A percentile compares a stretch with the other conserved stretches of the same genome.
Conservation (phyloP, 345 rosid genomes). For the Pugionium cornutum region DNA sequence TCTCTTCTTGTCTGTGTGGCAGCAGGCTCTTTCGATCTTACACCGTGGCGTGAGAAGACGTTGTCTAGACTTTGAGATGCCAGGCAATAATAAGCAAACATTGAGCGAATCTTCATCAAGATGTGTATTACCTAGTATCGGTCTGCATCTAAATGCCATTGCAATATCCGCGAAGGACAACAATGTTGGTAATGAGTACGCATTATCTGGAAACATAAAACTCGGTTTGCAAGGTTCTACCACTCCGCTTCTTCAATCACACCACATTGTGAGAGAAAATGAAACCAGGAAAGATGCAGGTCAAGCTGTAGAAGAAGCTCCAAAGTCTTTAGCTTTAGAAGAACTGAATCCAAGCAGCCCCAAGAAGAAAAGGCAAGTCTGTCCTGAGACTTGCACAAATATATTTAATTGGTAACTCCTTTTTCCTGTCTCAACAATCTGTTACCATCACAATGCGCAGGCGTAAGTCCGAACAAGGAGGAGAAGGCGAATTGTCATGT, state of each 20-base stretch:
- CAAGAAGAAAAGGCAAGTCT: constrained; percentile 68
- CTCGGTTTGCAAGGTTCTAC: constrained; percentile 39
- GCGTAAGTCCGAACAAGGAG: constrained; percentile 58
- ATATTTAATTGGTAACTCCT: background rate
- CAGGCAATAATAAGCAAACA: background rate
- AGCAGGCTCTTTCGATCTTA: constrained; percentile 54
- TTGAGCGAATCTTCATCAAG: constrained; percentile 31
- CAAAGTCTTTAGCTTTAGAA: constrained; percentile 29
- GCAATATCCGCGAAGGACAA: constrained; percentile 52
- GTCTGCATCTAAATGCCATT: constrained; percentile 78
- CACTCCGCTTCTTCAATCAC: constrained; percentile 4
- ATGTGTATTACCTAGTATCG: constrained; percentile 69
- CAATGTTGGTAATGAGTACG: constrained; percentile 43
- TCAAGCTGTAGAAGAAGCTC: constrained; percentile 15
- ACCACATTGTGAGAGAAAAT: constrained; percentile 42
- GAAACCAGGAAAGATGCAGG: constrained; percentile 32
- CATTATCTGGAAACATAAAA: constrained; percentile 43
- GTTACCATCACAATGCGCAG: constrained; percentile 38
- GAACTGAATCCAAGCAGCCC: constrained; percentile 60
- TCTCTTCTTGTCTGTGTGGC: constrained; percentile 21
- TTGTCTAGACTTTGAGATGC: constrained; percentile 82
- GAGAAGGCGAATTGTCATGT: constrained; percentile 67
- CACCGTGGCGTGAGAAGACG: constrained; percentile 75
- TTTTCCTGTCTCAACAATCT: background rate
- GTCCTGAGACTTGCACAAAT: constrained; percentile 3